Percentiles rank a stretch among this genome's conserved stretches.
These are phyloP conservation scores for Monosporascus cannonballus DNA, from an alignment of 2,329 filamentous ascomycete species.

Conservation along the genomic window DNA sequence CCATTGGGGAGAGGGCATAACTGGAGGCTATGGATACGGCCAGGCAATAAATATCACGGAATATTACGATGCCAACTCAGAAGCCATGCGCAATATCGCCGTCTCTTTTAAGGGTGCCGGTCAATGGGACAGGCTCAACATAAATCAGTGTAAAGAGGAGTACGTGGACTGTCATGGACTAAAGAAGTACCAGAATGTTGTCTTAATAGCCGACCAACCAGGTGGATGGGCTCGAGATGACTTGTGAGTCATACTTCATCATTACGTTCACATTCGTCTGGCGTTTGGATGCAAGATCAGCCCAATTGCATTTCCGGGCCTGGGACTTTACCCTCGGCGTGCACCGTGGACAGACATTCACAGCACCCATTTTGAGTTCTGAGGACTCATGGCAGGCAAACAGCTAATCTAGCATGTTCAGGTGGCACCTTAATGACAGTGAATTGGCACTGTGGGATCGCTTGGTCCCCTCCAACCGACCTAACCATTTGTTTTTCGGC, in stretches of 20 bases:
- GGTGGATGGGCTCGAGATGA: conserved; percentile 15
- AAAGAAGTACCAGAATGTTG: conserved; percentile 6
- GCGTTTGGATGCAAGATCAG: too few species aligned
- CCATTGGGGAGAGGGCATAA: not conserved
- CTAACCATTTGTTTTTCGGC: conserved; percentile 14
- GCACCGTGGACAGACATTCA: too few species aligned
- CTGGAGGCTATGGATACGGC: not conserved
- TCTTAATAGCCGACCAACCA: conserved; percentile 11
- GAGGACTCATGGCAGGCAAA: too few species aligned
- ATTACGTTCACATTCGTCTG: too few species aligned
- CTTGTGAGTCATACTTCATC: conserved; percentile 3
- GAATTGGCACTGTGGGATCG: conserved; percentile 11
- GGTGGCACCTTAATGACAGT: conserved; percentile 8
- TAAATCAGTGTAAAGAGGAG: conserved; percentile 8
- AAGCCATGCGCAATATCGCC: conserved; percentile 5
- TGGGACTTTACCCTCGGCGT: too few species aligned
- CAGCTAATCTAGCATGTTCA: too few species aligned
- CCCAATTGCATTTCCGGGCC: too few species aligned
- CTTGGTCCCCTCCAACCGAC: conserved; percentile 10
- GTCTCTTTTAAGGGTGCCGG: not conserved
- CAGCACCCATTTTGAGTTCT: too few species aligned
- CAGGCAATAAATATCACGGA: conserved; percentile 2
- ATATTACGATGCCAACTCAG: conserved; percentile 2
- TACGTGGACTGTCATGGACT: conserved; percentile 10
- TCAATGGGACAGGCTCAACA: conserved; percentile 5